Conservation (phyloP, 441 rosid genomes). For the Kokia cookei region DNA sequence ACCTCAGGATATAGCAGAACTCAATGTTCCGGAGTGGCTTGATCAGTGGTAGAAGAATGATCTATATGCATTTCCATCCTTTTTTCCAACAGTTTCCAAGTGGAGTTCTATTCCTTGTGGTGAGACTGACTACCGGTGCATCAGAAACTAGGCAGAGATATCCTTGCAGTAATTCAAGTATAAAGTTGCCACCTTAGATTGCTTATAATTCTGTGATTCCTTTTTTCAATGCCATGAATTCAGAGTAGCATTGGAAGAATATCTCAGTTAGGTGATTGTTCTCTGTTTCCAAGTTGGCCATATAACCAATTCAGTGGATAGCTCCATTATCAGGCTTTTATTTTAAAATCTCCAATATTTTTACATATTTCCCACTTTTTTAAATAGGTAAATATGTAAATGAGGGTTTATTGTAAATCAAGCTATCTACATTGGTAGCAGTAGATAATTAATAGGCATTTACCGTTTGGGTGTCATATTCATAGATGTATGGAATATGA, state of each 20-base stretch:
- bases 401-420: conserved; percentile 5
- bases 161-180: not conserved
- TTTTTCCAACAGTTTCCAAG: not conserved
- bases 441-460: not conserved
- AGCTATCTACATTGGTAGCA: not conserved
- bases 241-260: conserved; percentile 1
- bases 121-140: not conserved
- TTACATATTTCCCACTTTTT: conserved; percentile 6
- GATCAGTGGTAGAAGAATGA: conserved; percentile 62
- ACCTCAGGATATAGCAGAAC: conserved; percentile 37
- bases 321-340: conserved; percentile 7
- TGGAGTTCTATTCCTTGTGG: conserved; percentile 6
- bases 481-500: not conserved
- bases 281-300: conserved; percentile 9
- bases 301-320: conserved; percentile 33
- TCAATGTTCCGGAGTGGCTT: conserved; percentile 64
- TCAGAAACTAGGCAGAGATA: not conserved
- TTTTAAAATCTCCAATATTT: not conserved
- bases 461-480: not conserved
- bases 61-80: not conserved
- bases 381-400: conserved; percentile 9
- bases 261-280: conserved; percentile 7
- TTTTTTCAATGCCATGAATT: not conserved
- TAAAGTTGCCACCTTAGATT: conserved; percentile 6
- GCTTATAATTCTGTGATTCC: conserved; percentile 2